Conservation (phyloP, 1,284 basidiomycete species). For the Erythrobasidium hasegawianum region DNA sequence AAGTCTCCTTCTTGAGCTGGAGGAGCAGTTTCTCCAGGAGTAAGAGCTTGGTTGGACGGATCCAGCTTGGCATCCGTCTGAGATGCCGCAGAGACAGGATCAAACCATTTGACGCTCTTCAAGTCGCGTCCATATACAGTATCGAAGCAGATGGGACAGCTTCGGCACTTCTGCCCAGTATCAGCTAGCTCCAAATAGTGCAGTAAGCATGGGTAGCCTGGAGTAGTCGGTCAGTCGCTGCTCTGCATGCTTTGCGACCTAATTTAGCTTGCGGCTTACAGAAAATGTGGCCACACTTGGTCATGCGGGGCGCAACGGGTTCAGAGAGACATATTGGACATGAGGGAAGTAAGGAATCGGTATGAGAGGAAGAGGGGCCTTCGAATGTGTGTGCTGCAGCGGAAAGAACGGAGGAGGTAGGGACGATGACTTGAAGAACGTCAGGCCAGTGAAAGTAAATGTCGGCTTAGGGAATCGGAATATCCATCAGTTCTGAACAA, state of each 20-base stretch:
- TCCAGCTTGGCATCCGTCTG: constrained; percentile 33
- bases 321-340: constrained; percentile 94
- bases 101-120: constrained; percentile 71
- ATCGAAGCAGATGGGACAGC: constrained; percentile 95
- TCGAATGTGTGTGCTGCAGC: constrained; percentile 35
- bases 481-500: constrained; percentile 5
- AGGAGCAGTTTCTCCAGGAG: constrained; percentile 7
- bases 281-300: constrained; percentile 43
- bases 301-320: constrained; percentile 86
- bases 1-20: constrained; percentile 8
- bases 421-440: constrained; percentile 89
- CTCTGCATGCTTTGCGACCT: neutral
- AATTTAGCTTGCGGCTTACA: constrained; percentile 27
- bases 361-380: constrained; percentile 40
- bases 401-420: constrained; percentile 55
- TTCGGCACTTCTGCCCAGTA: constrained; percentile 76
- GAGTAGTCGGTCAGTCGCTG: neutral
- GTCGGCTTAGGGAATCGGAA: constrained; percentile 36
- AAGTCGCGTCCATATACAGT: constrained; percentile 82
- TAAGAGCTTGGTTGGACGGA: constrained; percentile 1
- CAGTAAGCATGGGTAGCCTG: constrained; percentile 77
- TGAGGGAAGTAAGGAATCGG: constrained; percentile 59
- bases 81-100: constrained; percentile 36
- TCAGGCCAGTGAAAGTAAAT: constrained; percentile 83
- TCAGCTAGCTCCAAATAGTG: constrained; percentile 67